Conservation (phyloP, 352 stramenopile species). For the Globisporangium abappressorium region DNA sequence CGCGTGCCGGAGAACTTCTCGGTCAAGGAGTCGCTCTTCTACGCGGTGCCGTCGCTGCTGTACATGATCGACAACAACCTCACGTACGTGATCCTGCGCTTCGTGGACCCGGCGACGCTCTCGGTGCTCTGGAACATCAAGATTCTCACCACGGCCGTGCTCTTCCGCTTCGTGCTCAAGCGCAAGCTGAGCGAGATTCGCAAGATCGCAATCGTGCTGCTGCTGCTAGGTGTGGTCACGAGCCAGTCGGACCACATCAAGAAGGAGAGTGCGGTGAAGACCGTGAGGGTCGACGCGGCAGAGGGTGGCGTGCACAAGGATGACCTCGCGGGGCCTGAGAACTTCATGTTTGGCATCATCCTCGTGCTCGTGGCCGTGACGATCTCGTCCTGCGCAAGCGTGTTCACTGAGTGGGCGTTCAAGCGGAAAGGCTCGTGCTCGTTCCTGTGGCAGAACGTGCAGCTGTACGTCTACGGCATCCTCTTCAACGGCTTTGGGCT, state of each 20-base stretch:
- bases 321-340: constrained; percentile 21
- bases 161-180: constrained; percentile 83
- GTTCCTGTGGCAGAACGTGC: constrained; percentile 83
- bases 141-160: constrained; percentile 80
- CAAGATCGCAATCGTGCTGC: constrained; percentile 69
- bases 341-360: constrained; percentile 47
- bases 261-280: constrained; percentile 25
- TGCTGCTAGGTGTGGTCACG: constrained; percentile 76
- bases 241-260: constrained; percentile 74
- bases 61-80: constrained; percentile 90
- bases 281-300: constrained; percentile 10
- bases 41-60: constrained; percentile 79
- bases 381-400: constrained; percentile 79
- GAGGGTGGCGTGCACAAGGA: constrained; percentile 10
- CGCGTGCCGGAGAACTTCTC: constrained; percentile 40
- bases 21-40: constrained; percentile 58
- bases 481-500: constrained; percentile 75
- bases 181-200: constrained; percentile 64
- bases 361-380: constrained; percentile 72
- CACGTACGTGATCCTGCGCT: constrained; percentile 85
- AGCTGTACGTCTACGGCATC: constrained; percentile 81
- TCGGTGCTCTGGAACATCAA: constrained; percentile 89
- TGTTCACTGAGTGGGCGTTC: constrained; percentile 85
- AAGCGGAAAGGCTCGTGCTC: constrained; percentile 72
- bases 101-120: constrained; percentile 81